phyloP scores from a whole-genome alignment of 2,329 filamentous ascomycete species.

The Verticillium longisporum region DNA sequence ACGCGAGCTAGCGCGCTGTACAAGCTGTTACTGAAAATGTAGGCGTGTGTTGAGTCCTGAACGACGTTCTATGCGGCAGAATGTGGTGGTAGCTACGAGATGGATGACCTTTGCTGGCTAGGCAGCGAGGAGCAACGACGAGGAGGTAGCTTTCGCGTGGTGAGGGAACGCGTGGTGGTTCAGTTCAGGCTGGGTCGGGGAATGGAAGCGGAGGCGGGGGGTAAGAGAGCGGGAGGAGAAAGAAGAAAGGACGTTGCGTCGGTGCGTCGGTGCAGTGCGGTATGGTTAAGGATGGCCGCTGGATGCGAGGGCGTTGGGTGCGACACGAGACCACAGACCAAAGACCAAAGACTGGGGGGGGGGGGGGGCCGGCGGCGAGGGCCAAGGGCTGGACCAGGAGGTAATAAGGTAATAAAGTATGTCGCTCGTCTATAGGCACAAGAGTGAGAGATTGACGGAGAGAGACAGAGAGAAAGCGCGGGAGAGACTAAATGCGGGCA shows the following conservation, averaged over 20 bases:
- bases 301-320: neutral
- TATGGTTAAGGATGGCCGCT: neutral
- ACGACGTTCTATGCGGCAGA: neutral
- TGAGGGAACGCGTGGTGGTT: slow-evolving; percentile 11
- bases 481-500: neutral
- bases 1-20: neutral
- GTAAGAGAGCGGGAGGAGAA: neutral
- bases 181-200: neutral
- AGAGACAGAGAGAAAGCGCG: no score
- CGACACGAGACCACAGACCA: slow-evolving; percentile 10
- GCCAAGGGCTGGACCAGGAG: slow-evolving; percentile 8
- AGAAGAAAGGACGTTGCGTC: slow-evolving; percentile 6
- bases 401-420: neutral
- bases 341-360: neutral
- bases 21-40: neutral
- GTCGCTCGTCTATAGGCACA: slow-evolving; percentile 1
- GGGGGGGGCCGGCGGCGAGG: neutral
- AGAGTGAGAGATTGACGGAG: neutral
- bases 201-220: neutral
- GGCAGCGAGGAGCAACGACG: neutral
- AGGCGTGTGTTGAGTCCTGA: slow-evolving; percentile 3
- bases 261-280: neutral
- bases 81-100: neutral
- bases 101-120: no score
- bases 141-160: slow-evolving; percentile 7